phyloP scores from a whole-genome alignment of 2,329 filamentous ascomycete species.

The Neocatenulostroma microsporum region DNA sequence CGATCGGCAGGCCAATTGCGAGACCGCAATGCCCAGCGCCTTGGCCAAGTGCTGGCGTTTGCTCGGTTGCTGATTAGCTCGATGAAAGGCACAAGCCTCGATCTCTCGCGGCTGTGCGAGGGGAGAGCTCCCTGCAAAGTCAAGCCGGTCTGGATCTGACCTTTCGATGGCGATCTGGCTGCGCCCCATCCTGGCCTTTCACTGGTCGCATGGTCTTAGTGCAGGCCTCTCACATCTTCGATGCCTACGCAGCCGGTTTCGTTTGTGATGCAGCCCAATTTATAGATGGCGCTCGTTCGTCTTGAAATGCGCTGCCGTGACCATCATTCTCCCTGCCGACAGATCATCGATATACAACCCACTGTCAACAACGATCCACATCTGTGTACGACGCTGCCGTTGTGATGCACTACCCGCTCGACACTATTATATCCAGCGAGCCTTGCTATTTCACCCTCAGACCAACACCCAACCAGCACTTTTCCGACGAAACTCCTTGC shows the following conservation, averaged over 20 bases:
- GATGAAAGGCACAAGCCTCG: too few relatives aligned
- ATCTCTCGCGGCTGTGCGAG: too few relatives aligned
- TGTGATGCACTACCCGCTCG: slow-evolving; percentile 1
- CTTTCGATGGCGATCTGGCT: not conserved
- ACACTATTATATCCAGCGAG: not conserved
- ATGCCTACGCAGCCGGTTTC: not conserved
- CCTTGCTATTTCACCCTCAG: slow-evolving; percentile 6
- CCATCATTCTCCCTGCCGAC: not conserved
- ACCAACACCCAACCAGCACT: slow-evolving; percentile 1
- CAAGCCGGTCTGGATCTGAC: not conserved
- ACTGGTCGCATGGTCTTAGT: not conserved
- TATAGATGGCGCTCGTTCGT: not conserved
- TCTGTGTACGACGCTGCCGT: not conserved
- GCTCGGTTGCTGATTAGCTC: too few relatives aligned
- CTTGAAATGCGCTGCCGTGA: not conserved
- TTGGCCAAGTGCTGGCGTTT: too few relatives aligned
- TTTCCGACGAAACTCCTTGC: slow-evolving; percentile 6
- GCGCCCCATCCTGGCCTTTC: not conserved
- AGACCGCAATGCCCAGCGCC: too few relatives aligned
- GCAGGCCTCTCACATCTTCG: not conserved
- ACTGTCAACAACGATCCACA: too few relatives aligned
- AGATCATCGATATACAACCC: too few relatives aligned
- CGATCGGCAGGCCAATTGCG: too few relatives aligned
- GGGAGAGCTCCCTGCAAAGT: too few relatives aligned
- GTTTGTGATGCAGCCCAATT: not conserved